A percentile compares a stretch with the other conserved stretches of the same genome.
Evolutionary conservation across 1,284 basidiomycete species (phyloP).

Genomic region (Rhodotorula sp.): DNA sequence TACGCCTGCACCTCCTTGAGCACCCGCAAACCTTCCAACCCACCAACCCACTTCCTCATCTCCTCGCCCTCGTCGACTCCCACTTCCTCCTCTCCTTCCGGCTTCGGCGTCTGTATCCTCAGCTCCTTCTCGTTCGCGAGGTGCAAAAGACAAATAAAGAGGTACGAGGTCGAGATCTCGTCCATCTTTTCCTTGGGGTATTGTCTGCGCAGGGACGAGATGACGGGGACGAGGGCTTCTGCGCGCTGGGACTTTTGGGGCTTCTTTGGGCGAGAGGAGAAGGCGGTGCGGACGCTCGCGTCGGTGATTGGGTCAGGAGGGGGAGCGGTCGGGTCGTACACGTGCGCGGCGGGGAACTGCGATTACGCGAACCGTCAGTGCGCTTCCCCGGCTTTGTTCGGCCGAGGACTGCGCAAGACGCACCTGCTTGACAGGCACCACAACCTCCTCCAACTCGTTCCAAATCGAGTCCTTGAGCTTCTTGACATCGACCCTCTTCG

Average conservation of each 20-base stretch:
- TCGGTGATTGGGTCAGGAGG: constrained; percentile 53
- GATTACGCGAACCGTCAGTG: background rate
- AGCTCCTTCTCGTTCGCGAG: constrained; percentile 45
- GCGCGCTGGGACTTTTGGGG: constrained; percentile 4
- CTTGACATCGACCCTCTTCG: constrained; percentile 94
- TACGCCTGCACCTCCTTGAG: constrained; percentile 25
- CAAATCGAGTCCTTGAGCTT: constrained; percentile 98
- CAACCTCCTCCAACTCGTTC: constrained; percentile 78
- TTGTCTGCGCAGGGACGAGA: constrained; percentile 70
- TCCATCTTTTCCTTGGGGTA: constrained; percentile 93
- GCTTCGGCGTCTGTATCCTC: constrained; percentile 35
- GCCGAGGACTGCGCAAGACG: constrained; percentile 5
- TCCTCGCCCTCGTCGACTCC: constrained; percentile 15
- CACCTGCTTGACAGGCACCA: constrained; percentile 50
- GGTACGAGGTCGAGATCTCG: constrained; percentile 98
- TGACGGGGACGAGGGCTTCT: constrained; percentile 77
- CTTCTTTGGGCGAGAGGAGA: background rate
- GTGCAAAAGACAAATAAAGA: constrained; percentile 73
- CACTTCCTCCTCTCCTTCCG: constrained; percentile 18
- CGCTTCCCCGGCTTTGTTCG: too few relatives aligned
- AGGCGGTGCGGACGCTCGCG: constrained; percentile 35
- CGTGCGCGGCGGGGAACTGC: constrained; percentile 26
- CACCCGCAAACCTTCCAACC: constrained; percentile 33
- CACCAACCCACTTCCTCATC: constrained; percentile 29
- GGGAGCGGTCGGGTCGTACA: constrained; percentile 42